Base-by-base conservation (phyloP, 2,329 filamentous ascomycete species). In the Talaromyces atroroseus region DNA sequence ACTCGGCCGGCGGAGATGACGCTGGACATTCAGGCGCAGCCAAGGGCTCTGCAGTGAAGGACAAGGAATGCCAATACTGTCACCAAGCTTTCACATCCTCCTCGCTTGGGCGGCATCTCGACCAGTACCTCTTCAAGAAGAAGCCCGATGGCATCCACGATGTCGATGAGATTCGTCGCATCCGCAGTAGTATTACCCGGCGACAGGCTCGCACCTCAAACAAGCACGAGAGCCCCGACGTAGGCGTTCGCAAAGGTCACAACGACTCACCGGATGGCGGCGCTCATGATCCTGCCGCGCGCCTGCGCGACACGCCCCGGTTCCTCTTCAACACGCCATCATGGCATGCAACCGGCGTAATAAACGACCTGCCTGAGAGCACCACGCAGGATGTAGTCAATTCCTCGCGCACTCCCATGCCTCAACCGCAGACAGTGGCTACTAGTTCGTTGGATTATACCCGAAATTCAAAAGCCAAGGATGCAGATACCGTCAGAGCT, bases 71-170 rank as follows among this genome's bases (percentile, higher is more conserved):
- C 71, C 89, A 87, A 36, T 97, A 90, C 76, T 97, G 92, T 72
- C 81, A 85, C 48, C 90, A 96, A 71, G 81, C 87, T 6, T 97
- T 96, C 69, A 96, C 92, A 16, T 96, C 92, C 1, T 96, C 91
- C 16, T 95, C 90, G 2, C 83, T 97, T 53, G 92, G 92, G 50
- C 87, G 92, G 47, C 92, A 97, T 74, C 85, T 96, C 63, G 92
- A 97, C 71, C 83, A 96, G 40, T 96, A 95, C 72, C 92, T 96
- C 66, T 92, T 91, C 68, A 87, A 91, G 58, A 95, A 91, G 76
- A 96, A 96, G 71, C 90, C 92, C 1, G 92, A 97, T 74, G 92
- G 92, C 50, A 76, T 96, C 47, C 92, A 97, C 73, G 81, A 95
- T 75, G 89, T 96, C 58, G 89, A 92, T 7, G 89, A 90, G 71